phyloP scores from a whole-genome alignment of 116 monocot species.

The Cymodocea nodosa region DNA sequence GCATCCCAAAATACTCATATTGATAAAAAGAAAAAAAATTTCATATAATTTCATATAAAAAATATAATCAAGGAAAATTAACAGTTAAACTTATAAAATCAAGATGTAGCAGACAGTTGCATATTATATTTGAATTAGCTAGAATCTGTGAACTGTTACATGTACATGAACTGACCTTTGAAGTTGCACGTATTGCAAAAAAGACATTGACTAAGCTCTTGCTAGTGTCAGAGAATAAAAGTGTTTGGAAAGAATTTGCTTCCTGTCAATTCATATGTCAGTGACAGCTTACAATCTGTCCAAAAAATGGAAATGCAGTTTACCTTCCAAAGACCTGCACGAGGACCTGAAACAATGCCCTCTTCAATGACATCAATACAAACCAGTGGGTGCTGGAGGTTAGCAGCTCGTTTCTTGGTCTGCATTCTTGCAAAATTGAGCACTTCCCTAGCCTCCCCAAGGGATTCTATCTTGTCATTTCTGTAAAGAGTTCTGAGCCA shows the following conservation, averaged over 20 bases:
- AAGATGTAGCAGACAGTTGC: too few species aligned
- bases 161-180: slow-evolving; percentile 40
- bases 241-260: slow-evolving; percentile 45
- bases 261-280: slow-evolving; percentile 41
- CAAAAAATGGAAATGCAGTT: not conserved
- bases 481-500: slow-evolving; percentile 83
- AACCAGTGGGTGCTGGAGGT: slow-evolving; percentile 57
- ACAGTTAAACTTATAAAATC: too few species aligned
- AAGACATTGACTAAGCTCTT: slow-evolving; percentile 86
- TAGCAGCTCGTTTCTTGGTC: slow-evolving; percentile 58
- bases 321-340: slow-evolving; percentile 89
- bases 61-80: too few species aligned
- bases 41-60: too few species aligned
- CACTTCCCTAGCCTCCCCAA: slow-evolving; percentile 80
- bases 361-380: slow-evolving; percentile 96
- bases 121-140: too few species aligned
- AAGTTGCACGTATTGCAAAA: slow-evolving; percentile 77
- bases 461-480: slow-evolving; percentile 76
- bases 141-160: too few species aligned
- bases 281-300: not conserved
- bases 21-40: too few species aligned
- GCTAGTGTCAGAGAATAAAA: slow-evolving; percentile 67
- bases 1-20: too few species aligned
- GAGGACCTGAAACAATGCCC: slow-evolving; percentile 79
- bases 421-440: slow-evolving; percentile 83